Conservation (phyloP, 306 rosid species). For the Cucurbita ficifolia region DNA sequence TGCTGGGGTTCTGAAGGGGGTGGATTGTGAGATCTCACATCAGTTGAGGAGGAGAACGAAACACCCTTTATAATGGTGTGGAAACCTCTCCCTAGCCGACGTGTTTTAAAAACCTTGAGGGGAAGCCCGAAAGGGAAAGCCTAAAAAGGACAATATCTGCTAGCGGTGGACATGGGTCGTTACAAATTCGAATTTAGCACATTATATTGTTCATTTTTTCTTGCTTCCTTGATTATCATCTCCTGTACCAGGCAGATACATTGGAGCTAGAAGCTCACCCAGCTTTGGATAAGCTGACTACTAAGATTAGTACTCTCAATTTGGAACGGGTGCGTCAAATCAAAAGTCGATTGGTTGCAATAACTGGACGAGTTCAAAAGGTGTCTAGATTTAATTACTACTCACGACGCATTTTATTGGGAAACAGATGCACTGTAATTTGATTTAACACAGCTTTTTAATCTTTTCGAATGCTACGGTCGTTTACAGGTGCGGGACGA, state of each 20-base stretch:
- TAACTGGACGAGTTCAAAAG: constrained; percentile 94
- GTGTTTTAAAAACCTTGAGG: too few relatives aligned
- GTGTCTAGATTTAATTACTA: constrained; percentile 15
- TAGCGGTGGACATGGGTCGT: too few relatives aligned
- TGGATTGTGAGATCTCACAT: too few relatives aligned
- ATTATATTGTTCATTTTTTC: neutral
- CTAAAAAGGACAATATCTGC: too few relatives aligned
- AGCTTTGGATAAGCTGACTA: constrained; percentile 86
- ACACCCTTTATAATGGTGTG: too few relatives aligned
- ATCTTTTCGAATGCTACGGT: neutral
- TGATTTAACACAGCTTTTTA: neutral
- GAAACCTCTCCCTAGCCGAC: too few relatives aligned
- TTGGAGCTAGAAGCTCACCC: constrained; percentile 95
- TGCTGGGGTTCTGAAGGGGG: too few relatives aligned
- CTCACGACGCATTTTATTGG: neutral
- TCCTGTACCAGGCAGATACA: constrained; percentile 46
- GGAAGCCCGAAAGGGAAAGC: too few relatives aligned
- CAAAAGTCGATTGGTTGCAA: constrained; percentile 93
- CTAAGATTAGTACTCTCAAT: constrained; percentile 90
- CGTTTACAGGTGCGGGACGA: constrained; percentile 63
- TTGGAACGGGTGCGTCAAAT: constrained; percentile 93
- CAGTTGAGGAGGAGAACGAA: too few relatives aligned
- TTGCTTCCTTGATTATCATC: neutral
- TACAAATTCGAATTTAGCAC: neutral
- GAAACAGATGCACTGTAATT: too few relatives aligned